Evolutionary conservation across 139 green algal genomes (phyloP), one percentile per base, ranked within the genome.

Genomic region (Tetradesmus lagerheimii): DNA sequence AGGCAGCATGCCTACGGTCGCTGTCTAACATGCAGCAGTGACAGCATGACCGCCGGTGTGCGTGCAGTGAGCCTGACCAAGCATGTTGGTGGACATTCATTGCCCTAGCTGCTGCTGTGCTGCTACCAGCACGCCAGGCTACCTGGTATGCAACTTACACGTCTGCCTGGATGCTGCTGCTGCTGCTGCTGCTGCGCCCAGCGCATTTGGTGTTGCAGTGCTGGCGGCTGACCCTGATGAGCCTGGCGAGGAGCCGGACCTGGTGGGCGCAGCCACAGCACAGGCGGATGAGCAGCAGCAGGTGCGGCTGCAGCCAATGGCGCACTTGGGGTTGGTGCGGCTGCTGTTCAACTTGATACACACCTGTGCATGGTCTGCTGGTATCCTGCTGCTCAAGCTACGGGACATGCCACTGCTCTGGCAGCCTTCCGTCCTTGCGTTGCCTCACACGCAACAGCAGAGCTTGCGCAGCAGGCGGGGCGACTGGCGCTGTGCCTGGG

Each of bases 221-320:
- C 20, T 74, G 4, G 16, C 12, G 8, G 25, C 18, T 47, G 80
- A 86, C n/a, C 80, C 80, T 34, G 80, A 76, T 9, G 80, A 86
- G 31, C 80, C 80, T 31, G 57, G 57, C 0, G 45, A 43, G 4
- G 80, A 86, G 45, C 47, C n/a, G 16, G 80, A 86, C 0, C 41
- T 86, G 31, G 80, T 86, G n/a, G 80, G 31, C 14, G 80, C 80
- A 16, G 6, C 47, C 37, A 86, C 80, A 12, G 80, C n/a, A 45
- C 80, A 86, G 80, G 15, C 50, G 35, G 43, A n/a, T 20, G n/a
- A 62, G 50, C 43, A n/a, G 16, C 45, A 75, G 9, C 80, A 76
- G n/a, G 47, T 76, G 80, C 47, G 50, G 80, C 80, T 71, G 57
- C 57, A 23, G 57, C 57, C 23, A n/a, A 31, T 2, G 18, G 23